These are phyloP conservation scores for Penicillium waksmanii DNA, from an alignment of 495 filamentous ascomycete species.

Conservation along the genomic window DNA sequence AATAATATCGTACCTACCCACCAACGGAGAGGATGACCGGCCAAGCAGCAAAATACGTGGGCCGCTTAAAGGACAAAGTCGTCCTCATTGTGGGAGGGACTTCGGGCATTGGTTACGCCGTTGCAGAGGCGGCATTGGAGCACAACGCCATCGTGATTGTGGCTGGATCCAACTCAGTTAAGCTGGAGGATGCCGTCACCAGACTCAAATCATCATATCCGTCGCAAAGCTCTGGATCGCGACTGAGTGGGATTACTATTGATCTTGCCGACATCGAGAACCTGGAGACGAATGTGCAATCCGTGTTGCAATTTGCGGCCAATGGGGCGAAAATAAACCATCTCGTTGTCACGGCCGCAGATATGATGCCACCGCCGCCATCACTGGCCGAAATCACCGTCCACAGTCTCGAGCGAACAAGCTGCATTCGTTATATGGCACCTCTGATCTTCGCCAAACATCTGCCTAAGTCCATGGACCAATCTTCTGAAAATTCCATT, in stretches of 20 bases:
- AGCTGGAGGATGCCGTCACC: slow-evolving; percentile 43
- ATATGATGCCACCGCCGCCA: slow-evolving; percentile 13
- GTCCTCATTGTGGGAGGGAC: slow-evolving; percentile 58
- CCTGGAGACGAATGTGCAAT: background rate
- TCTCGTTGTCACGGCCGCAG: slow-evolving; percentile 22
- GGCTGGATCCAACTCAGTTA: slow-evolving; percentile 49
- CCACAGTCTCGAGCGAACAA: slow-evolving; percentile 40
- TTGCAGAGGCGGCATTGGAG: slow-evolving; percentile 54
- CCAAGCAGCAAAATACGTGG: slow-evolving; percentile 7
- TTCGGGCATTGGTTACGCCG: slow-evolving; percentile 56
- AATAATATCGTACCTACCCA: no score
- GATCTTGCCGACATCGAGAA: slow-evolving; percentile 19
- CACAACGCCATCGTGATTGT: slow-evolving; percentile 54
- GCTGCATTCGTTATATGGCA: slow-evolving; percentile 54
- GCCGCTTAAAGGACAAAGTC: slow-evolving; percentile 11
- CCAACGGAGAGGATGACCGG: background rate
- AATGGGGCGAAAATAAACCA: background rate
- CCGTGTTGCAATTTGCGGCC: background rate
- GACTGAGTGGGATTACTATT: background rate
- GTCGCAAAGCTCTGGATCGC: background rate
- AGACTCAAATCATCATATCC: slow-evolving; percentile 43
- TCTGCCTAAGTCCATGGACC: slow-evolving; percentile 42
- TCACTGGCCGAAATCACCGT: slow-evolving; percentile 42
- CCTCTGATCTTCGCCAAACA: slow-evolving; percentile 58
- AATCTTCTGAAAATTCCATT: slow-evolving; percentile 42